Percentiles rank a stretch among this genome's conserved stretches.
phyloP scores from a whole-genome alignment of 2,329 filamentous ascomycete genomes.

The Ascochyta viciae-villosae region DNA sequence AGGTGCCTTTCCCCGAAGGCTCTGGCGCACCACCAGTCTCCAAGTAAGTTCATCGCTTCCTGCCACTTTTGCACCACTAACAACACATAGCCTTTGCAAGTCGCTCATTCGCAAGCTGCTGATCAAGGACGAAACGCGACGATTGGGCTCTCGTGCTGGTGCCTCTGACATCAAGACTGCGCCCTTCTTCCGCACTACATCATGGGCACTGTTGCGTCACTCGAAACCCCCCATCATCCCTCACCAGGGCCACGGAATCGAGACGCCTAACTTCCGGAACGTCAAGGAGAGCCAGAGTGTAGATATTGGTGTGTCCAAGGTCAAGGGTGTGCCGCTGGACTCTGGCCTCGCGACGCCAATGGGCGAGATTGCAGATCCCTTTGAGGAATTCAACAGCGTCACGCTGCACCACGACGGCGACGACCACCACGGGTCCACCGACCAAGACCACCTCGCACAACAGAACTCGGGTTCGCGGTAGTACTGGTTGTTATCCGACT shows the following conservation, averaged over 20 bases:
- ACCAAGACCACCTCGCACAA: slow-evolving; percentile 31
- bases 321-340: slow-evolving; percentile 85
- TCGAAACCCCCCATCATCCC: slow-evolving; percentile 98
- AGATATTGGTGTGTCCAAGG: slow-evolving; percentile 67
- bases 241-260: slow-evolving; percentile 85
- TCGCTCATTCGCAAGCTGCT: slow-evolving; percentile 93
- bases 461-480: slow-evolving; percentile 22
- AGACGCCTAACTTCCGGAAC: slow-evolving; percentile 96
- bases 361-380: slow-evolving; percentile 83
- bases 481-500: background rate
- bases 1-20: slow-evolving; percentile 94
- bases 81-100: slow-evolving; percentile 79
- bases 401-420: slow-evolving; percentile 97
- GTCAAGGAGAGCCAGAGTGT: slow-evolving; percentile 97
- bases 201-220: slow-evolving; percentile 96
- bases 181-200: slow-evolving; percentile 93
- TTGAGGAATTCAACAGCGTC: slow-evolving; percentile 98
- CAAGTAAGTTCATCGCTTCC: slow-evolving; percentile 70
- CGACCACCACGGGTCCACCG: slow-evolving; percentile 55
- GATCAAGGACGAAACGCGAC: slow-evolving; percentile 96
- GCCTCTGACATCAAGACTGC: slow-evolving; percentile 97
- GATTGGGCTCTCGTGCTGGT: slow-evolving; percentile 90
- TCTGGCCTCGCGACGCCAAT: slow-evolving; percentile 85
- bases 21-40: slow-evolving; percentile 83
- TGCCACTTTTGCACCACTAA: slow-evolving; percentile 40